These are phyloP conservation scores for Diaporthe citri DNA, from an alignment of 2,329 filamentous ascomycete species.

Conservation along the genomic window DNA sequence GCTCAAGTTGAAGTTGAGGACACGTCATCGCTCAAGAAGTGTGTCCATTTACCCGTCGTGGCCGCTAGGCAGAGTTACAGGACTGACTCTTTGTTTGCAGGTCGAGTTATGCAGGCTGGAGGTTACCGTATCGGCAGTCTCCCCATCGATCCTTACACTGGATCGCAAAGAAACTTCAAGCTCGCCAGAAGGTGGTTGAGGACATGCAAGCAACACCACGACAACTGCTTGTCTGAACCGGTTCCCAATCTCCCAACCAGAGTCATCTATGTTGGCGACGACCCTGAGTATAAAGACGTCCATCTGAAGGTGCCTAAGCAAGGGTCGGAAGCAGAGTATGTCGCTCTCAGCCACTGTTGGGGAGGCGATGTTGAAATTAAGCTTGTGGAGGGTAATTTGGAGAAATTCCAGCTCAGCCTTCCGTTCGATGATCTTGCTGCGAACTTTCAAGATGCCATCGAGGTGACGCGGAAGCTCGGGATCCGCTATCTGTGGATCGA, in stretches of 20 bases:
- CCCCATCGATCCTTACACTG: neutral
- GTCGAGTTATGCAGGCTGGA: neutral
- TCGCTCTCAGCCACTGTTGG: slow-evolving; percentile 29
- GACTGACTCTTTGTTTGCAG: neutral
- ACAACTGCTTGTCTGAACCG: neutral
- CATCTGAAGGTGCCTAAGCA: neutral
- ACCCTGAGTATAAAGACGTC: neutral
- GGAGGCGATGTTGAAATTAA: neutral
- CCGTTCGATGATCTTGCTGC: neutral
- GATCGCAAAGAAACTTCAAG: neutral
- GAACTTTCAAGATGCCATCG: slow-evolving; percentile 27
- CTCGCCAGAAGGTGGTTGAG: slow-evolving; percentile 1
- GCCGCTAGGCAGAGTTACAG: neutral
- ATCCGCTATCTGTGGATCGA: slow-evolving; percentile 29
- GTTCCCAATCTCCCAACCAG: neutral
- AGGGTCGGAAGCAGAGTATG: neutral
- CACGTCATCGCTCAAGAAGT: neutral
- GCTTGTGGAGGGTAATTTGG: neutral
- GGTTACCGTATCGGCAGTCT: neutral
- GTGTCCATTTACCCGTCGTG: neutral
- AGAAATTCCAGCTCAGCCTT: neutral
- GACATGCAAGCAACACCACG: neutral
- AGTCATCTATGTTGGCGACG: slow-evolving; percentile 6
- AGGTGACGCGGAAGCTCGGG: slow-evolving; percentile 6
- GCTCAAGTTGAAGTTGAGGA: neutral